phyloP scores from a whole-genome alignment of 768 basidiomycete species.

The Antrodiella citrinella region DNA sequence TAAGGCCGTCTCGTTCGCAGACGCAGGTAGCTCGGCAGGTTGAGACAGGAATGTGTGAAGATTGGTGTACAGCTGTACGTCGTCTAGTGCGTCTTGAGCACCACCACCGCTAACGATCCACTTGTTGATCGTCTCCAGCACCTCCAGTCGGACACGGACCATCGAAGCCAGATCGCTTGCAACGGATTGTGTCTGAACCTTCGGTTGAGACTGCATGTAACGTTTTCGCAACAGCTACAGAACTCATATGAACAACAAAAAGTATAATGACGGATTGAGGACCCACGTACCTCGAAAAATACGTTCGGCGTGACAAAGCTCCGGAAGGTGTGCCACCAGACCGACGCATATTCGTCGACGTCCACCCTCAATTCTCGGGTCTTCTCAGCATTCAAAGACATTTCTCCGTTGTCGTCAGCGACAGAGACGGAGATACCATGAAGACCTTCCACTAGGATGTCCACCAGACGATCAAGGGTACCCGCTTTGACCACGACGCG shows the following conservation, averaged over 20 bases:
- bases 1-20: slow-evolving; percentile 23
- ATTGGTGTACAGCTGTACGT: slow-evolving; percentile 51
- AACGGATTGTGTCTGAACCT: slow-evolving; percentile 29
- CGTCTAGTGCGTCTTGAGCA: slow-evolving; percentile 72
- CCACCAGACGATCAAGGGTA: slow-evolving; percentile 65
- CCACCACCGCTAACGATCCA: slow-evolving; percentile 73
- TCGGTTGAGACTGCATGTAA: slow-evolving; percentile 46
- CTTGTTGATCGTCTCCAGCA: slow-evolving; percentile 56
- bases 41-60: slow-evolving; percentile 53
- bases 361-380: slow-evolving; percentile 69
- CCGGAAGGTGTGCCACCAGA: slow-evolving; percentile 82
- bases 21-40: slow-evolving; percentile 43
- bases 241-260: background rate
- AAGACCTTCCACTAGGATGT: slow-evolving; percentile 69
- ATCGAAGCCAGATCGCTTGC: slow-evolving; percentile 41
- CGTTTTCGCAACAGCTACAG: slow-evolving; percentile 67
- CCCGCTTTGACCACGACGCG: slow-evolving; percentile 75
- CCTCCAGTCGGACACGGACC: slow-evolving; percentile 48
- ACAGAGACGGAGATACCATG: slow-evolving; percentile 72
- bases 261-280: background rate
- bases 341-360: slow-evolving; percentile 58
- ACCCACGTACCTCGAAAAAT: slow-evolving; percentile 67
- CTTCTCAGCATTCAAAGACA: slow-evolving; percentile 65
- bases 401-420: slow-evolving; percentile 83
- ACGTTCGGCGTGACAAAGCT: slow-evolving; percentile 76